Evolutionary conservation across 1,284 basidiomycete species (phyloP).

Genomic region (Heterobasidion occidentale): DNA sequence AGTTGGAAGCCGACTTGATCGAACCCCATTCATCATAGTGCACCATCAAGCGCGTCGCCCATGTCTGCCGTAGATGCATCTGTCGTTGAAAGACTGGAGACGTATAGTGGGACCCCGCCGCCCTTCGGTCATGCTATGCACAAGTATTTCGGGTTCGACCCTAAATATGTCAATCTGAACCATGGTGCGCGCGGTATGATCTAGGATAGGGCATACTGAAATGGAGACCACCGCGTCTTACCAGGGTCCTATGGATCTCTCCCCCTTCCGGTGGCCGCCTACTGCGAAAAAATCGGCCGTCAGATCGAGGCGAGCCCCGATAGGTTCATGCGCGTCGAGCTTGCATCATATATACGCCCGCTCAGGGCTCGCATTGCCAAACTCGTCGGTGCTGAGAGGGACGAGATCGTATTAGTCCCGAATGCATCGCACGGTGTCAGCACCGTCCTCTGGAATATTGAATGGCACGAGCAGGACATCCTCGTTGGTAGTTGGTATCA

Average conservation of each 20-base stretch:
- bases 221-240: not conserved
- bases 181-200: slow-evolving; percentile 35
- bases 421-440: slow-evolving; percentile 66
- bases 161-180: slow-evolving; percentile 59
- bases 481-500: slow-evolving; percentile 34
- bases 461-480: slow-evolving; percentile 43
- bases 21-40: too few relatives aligned
- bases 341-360: slow-evolving; percentile 1
- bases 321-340: slow-evolving; percentile 29
- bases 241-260: slow-evolving; percentile 65
- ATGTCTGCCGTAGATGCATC: not conserved
- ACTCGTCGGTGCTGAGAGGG: slow-evolving; percentile 47
- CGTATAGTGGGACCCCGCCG: slow-evolving; percentile 22
- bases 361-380: slow-evolving; percentile 38
- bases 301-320: slow-evolving; percentile 59
- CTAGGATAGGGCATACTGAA: not conserved
- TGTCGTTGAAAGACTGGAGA: not conserved
- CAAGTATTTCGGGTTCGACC: slow-evolving; percentile 50
- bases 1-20: too few relatives aligned
- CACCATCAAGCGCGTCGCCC: not conserved
- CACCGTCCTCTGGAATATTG: slow-evolving; percentile 57
- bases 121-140: slow-evolving; percentile 53
- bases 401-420: slow-evolving; percentile 61
- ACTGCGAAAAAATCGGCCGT: slow-evolving; percentile 34
- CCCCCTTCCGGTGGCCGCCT: slow-evolving; percentile 51